Evolutionary conservation across 2,329 filamentous ascomycete species (phyloP), one percentile per base, ranked within the genome.

Genomic region (Pseudogymnoascus sp.): DNA sequence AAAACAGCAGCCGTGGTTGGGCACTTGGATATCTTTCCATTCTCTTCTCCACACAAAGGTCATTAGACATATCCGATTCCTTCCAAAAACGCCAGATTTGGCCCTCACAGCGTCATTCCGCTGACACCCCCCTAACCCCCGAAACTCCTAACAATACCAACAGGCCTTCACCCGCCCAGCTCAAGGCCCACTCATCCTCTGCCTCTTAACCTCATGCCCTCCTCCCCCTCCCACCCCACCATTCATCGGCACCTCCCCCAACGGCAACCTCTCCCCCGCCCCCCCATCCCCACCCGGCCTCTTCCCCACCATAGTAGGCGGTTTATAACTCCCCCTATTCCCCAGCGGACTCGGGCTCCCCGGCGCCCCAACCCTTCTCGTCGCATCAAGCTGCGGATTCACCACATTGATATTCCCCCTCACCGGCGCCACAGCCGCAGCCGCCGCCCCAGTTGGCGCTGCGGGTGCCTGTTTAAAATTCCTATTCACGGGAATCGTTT

Each of bases 291-390:
- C 61, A 61, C 69, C 68, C 4, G 69, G 66, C 47, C 72, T 69
- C 62, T 73, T 74, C 62, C 21, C 34, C 14, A 36, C 85, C 75
- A 86, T 83, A 0, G 83, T 85, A 1, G 81, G 81, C 10, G 84
- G 84, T 14, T 80, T 80, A 67, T 86, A 88, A 67, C 80, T 79
- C n/a, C 77, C 77, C 34, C 84, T 76, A 68, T 87, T 87, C 7
- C 76, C 79, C 47, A 86, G 76, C 10, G 84, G 84, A 71, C 83
- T 86, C 0, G 76, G 73, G 12, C 75, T 79, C 7, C 78, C 78
- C 0, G 85, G 85, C 0, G 80, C 84, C 0, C 85, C 85, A 63
- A 88, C 86, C 61, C 83, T 80, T 37, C 85, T 78, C 6, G 80
- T 71, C 3, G 81, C 76, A 63, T 84, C 83, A 0, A 86, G 69